phyloP scores from a whole-genome alignment of 164 flowering plant genomes.

The Cinnamomum micranthum region DNA sequence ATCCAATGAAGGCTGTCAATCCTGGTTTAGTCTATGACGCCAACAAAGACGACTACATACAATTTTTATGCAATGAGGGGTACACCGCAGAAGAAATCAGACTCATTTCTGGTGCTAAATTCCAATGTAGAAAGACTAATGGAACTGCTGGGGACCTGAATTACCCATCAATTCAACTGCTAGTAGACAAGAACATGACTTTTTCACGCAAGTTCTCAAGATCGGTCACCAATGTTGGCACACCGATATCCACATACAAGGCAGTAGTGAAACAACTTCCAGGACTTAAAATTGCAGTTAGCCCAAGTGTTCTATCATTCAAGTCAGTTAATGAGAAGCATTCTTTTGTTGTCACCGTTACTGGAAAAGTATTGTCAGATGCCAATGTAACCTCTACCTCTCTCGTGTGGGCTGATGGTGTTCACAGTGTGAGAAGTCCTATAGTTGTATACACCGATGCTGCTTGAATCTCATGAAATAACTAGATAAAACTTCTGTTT shows the following conservation, averaged over 20 bases:
- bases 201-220: slow-evolving; percentile 33
- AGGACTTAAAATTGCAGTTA: slow-evolving; percentile 31
- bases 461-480: background rate
- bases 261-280: slow-evolving; percentile 23
- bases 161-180: slow-evolving; percentile 49
- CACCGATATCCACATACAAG: slow-evolving; percentile 38
- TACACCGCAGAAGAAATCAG: slow-evolving; percentile 20
- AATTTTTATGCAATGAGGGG: slow-evolving; percentile 50
- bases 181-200: background rate
- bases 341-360: slow-evolving; percentile 35
- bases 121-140: slow-evolving; percentile 28
- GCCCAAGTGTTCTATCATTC: slow-evolving; percentile 37
- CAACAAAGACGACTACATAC: slow-evolving; percentile 36
- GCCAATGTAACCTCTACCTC: slow-evolving; percentile 23
- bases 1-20: slow-evolving; percentile 37
- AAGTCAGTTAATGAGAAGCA: slow-evolving; percentile 29
- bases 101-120: slow-evolving; percentile 37
- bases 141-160: slow-evolving; percentile 47
- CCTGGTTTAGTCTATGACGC: slow-evolving; percentile 66
- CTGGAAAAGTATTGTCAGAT: background rate
- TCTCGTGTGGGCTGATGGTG: slow-evolving; percentile 58
- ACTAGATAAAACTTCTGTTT: too few relatives aligned
- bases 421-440: slow-evolving; percentile 53
- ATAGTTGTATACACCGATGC: slow-evolving; percentile 28
- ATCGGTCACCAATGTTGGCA: slow-evolving; percentile 66